Evolutionary conservation across 331 rosid genomes (phyloP), one percentile per base, ranked within the genome.

Genomic region (Quercus phellos): DNA sequence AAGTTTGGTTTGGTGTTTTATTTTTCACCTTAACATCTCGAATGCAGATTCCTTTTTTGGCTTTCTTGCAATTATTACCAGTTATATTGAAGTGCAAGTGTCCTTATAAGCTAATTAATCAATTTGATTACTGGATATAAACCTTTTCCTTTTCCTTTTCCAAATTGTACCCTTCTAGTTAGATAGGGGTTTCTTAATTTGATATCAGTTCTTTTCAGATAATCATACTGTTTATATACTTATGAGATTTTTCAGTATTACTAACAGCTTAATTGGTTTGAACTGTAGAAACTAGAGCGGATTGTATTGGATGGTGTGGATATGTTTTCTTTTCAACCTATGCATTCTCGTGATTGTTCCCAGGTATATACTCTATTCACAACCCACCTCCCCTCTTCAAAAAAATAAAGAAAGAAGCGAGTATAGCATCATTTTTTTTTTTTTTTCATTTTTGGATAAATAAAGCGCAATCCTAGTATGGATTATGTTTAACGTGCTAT

Each of bases 311-410:
- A 81, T 78, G 83, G 82, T 81, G 87, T 80, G 70, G 98, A 94
- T 78, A 88, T 90, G 63, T 91, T 85, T 85, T 86, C 94, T 79
- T 92, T 94, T 85, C 91, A 87, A 77, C 97, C 99, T 70, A 92
- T 90, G 96, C 92, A 92, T 82, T 77, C 92, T 73, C 87, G 89
- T 60, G 99, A 91, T 84, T 94, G 99, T 83, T 75, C 90, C 59
- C 99, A 90, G 98, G 99, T 94, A 79, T 22, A 16, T 24, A 35
- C 53, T 10, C 6, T 77, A 8, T 18, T 17, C 17, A 75, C 6
- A 21, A 10, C 19, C 50, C 26, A 11, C 4, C 42, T 13, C 2
- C 1, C 70, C 3, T 0, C 53, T 12, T 10, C 14, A 10, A 46
- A 46, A 46, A 0, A 46, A 46, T 10, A 12, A 46, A 46, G 4